Conservation (phyloP, 495 filamentous ascomycete species). For the Annulohypoxylon maeteangense region DNA sequence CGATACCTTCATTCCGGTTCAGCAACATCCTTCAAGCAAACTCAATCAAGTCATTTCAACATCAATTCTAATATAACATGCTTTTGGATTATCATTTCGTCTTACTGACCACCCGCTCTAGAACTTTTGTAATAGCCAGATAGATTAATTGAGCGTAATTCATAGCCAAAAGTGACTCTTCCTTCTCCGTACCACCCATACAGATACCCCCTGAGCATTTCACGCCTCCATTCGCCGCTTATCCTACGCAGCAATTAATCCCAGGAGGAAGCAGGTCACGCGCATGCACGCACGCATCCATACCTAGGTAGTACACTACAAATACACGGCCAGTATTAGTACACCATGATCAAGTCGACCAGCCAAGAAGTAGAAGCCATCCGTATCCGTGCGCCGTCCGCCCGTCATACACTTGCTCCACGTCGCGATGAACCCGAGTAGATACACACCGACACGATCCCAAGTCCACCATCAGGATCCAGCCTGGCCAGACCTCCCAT, state of each 20-base stretch:
- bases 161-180: not conserved
- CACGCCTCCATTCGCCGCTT: not conserved
- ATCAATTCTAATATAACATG: not conserved
- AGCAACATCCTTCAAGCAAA: too few relatives aligned
- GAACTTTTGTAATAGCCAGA: not conserved
- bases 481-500: not conserved
- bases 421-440: not conserved
- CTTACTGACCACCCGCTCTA: not conserved
- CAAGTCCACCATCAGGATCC: not conserved
- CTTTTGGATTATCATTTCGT: not conserved
- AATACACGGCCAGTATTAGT: conserved; percentile 19
- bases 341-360: not conserved
- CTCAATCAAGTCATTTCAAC: not conserved
- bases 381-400: not conserved
- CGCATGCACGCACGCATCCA: not conserved
- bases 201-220: not conserved
- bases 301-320: too few relatives aligned
- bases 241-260: not conserved
- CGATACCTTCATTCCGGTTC: too few relatives aligned
- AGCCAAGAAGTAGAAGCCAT: not conserved
- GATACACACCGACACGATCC: not conserved
- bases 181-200: not conserved
- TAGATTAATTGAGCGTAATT: not conserved
- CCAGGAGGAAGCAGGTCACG: not conserved
- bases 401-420: not conserved